phyloP scores from a whole-genome alignment of 257 asterid genomes.

The Mitragyna speciosa region DNA sequence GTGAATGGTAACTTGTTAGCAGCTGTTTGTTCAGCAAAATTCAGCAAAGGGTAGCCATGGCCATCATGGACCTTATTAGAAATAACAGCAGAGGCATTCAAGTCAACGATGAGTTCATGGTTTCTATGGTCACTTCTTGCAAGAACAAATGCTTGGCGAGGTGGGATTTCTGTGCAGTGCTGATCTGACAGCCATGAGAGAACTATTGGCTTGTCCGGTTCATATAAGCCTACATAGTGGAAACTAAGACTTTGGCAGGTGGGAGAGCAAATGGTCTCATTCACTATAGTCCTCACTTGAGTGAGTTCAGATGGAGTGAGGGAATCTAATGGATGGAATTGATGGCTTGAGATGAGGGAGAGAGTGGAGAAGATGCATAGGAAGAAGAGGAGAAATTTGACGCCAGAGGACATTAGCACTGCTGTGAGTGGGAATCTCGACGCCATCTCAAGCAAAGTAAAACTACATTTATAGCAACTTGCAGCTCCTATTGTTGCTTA shows the following conservation, averaged over 20 bases:
- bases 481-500: neutral
- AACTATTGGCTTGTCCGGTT: constrained; percentile 48
- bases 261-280: constrained; percentile 15
- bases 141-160: constrained; percentile 49
- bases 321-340: constrained; percentile 45
- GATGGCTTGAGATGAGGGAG: constrained; percentile 17
- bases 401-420: constrained; percentile 20
- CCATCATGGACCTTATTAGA: constrained; percentile 44
- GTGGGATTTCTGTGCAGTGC: constrained; percentile 8
- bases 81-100: constrained; percentile 25
- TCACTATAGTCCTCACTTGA: constrained; percentile 42
- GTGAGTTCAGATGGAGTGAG: constrained; percentile 51
- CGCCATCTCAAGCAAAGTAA: neutral
- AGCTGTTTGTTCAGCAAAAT: constrained; percentile 34
- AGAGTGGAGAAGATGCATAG: constrained; percentile 17
- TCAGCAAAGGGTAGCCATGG: constrained; percentile 53
- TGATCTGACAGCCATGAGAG: constrained; percentile 29
- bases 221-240: constrained; percentile 71
- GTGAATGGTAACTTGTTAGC: constrained; percentile 41
- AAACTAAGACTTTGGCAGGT: constrained; percentile 34
- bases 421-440: neutral
- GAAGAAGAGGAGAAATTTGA: constrained; percentile 23
- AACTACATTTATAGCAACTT: too few species aligned
- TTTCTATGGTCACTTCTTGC: constrained; percentile 33
- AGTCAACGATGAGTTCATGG: constrained; percentile 51